These are phyloP conservation scores for Prunus dulcis DNA, from an alignment of 306 rosid species.

Conservation along the genomic window DNA sequence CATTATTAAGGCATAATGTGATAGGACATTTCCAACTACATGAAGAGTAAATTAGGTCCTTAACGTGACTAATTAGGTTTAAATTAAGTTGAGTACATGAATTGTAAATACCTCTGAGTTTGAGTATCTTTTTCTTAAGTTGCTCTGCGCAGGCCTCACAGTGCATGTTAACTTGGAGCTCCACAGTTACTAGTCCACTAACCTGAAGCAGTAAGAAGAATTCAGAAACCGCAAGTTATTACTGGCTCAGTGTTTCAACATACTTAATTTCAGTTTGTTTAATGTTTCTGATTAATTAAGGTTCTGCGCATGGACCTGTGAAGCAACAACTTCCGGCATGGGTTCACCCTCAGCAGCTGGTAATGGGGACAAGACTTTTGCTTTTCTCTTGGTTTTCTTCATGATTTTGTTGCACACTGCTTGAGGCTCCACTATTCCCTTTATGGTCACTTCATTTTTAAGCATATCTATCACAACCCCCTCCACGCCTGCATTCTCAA, in stretches of 20 bases:
- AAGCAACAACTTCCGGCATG: constrained; percentile 71
- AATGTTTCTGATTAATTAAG: neutral
- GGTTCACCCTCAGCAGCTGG: constrained; percentile 80
- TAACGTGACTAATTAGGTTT: too few relatives aligned
- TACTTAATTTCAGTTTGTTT: neutral
- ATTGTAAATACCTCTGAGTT: constrained; percentile 75
- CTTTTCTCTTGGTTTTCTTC: constrained; percentile 62
- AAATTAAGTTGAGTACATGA: too few relatives aligned
- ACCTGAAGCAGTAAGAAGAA: constrained; percentile 43
- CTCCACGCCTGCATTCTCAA: constrained; percentile 61
- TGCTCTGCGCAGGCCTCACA: constrained; percentile 95
- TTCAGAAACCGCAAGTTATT: neutral
- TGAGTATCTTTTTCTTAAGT: constrained; percentile 80
- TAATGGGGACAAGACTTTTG: constrained; percentile 66
- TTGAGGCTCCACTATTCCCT: constrained; percentile 82
- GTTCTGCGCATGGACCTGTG: constrained; percentile 46
- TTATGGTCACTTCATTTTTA: constrained; percentile 76
- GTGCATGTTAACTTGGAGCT: constrained; percentile 89
- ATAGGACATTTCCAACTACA: neutral
- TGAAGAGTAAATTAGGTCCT: too few relatives aligned
- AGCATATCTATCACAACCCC: constrained; percentile 58
- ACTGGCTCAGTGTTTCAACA: neutral
- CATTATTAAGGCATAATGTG: too few relatives aligned
- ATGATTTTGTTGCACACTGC: constrained; percentile 58
- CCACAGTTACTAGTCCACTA: constrained; percentile 64